These are phyloP conservation scores for Bathelium albidoporum DNA, from an alignment of 495 filamentous ascomycete genomes.

Conservation along the genomic window DNA sequence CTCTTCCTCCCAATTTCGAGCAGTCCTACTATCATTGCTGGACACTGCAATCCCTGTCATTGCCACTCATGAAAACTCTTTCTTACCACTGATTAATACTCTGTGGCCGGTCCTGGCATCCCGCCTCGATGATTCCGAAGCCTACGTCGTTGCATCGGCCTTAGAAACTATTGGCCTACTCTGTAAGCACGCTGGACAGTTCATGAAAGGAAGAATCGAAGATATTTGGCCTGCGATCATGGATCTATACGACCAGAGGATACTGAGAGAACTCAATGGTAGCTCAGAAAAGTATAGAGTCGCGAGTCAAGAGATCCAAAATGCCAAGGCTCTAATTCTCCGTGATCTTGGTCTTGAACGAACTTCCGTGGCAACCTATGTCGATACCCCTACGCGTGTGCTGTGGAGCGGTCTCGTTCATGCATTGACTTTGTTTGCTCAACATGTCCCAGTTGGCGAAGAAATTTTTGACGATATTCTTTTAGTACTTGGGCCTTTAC, in stretches of 20 bases:
- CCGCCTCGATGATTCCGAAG: slow-evolving; percentile 64
- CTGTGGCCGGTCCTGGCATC: slow-evolving; percentile 72
- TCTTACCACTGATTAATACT: slow-evolving; percentile 79
- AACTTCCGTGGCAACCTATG: slow-evolving; percentile 21
- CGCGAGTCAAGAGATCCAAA: neutral
- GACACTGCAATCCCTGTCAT: slow-evolving; percentile 56
- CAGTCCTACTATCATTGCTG: slow-evolving; percentile 63
- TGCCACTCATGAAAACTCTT: slow-evolving; percentile 62
- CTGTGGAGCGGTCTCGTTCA: slow-evolving; percentile 49
- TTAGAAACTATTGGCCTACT: slow-evolving; percentile 54
- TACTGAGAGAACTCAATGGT: slow-evolving; percentile 21
- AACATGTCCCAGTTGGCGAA: slow-evolving; percentile 48
- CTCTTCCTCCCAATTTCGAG: slow-evolving; percentile 65
- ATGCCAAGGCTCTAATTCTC: neutral
- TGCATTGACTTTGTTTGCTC: slow-evolving; percentile 44
- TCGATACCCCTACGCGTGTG: slow-evolving; percentile 43
- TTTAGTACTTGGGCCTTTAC: slow-evolving; percentile 43
- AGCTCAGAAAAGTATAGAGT: neutral
- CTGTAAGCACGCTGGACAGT: slow-evolving; percentile 62
- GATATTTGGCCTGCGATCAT: slow-evolving; percentile 53
- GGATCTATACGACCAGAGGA: slow-evolving; percentile 32
- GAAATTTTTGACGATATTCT: slow-evolving; percentile 60
- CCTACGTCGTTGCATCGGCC: slow-evolving; percentile 61
- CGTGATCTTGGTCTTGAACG: slow-evolving; percentile 2
- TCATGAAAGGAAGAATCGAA: slow-evolving; percentile 61